These are phyloP conservation scores for Coemansia sp. DNA, from an alignment of 192 early-diverging fungal species.

Conservation along the genomic window DNA sequence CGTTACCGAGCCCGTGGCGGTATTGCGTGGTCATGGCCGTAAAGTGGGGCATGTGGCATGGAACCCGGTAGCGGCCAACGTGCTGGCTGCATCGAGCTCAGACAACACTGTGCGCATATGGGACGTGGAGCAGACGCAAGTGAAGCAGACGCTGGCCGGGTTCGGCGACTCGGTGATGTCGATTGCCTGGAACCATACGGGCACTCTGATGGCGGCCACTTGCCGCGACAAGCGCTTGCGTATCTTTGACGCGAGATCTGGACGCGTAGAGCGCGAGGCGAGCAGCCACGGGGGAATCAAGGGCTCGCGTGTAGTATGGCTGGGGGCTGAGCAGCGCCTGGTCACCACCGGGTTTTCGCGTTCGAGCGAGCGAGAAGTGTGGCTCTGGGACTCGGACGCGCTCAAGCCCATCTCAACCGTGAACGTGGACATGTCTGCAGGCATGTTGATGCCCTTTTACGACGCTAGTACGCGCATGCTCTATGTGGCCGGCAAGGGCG, in stretches of 20 bases:
- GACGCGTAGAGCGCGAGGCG: constrained; percentile 74
- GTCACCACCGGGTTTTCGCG: constrained; percentile 94
- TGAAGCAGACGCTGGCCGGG: constrained; percentile 75
- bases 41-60: constrained; percentile 99
- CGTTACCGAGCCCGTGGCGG: constrained; percentile 73
- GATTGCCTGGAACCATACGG: constrained; percentile 85
- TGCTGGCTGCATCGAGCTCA: constrained; percentile 84
- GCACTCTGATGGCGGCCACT: constrained; percentile 79
- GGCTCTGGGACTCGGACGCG: constrained; percentile 74
- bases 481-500: constrained; percentile 95
- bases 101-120: constrained; percentile 89
- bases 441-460: constrained; percentile 96
- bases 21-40: constrained; percentile 80
- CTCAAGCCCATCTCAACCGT: constrained; percentile 71
- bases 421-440: constrained; percentile 88
- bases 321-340: constrained; percentile 77
- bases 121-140: constrained; percentile 85
- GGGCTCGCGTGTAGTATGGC: constrained; percentile 89
- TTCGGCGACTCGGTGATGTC: constrained; percentile 92
- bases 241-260: constrained; percentile 88
- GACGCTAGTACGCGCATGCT: constrained; percentile 88
- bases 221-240: constrained; percentile 97
- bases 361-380: constrained; percentile 91
- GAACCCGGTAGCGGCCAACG: constrained; percentile 93
- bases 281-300: constrained; percentile 94